Base-by-base conservation (phyloP, 2,329 filamentous ascomycete species). In the Cercospora citrullina region DNA sequence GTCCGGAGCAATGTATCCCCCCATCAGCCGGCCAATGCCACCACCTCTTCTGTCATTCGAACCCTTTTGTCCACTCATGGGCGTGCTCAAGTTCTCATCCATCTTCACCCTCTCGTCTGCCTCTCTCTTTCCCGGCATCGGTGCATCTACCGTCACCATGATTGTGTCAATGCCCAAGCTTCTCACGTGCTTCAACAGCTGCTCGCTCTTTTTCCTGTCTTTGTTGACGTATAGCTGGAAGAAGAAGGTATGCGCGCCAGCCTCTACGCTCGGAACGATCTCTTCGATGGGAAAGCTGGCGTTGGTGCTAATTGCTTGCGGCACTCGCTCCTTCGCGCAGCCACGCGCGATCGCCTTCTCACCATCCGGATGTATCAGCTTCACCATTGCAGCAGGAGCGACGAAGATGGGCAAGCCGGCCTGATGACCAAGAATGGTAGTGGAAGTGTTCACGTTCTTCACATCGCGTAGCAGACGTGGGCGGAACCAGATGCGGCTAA, bases 141-240 rank as follows among this genome's bases (percentile, higher is more conserved):
- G 86, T 0, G 84, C 81, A 75, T 89, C 87, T 4, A 88, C 83
- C 0, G 87, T 90, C 4, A 89, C 78, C 67, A 89, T 85, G 12
- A 89, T 79, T 5, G 83, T 86, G 65, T 83, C 82, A 12, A 85
- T 81, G 0, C 85, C 84, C 1, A 82, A 75, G 33, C 77, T 75
- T 6, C 81, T 79, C 0, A 86, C 84, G 21, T 82, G 76, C 10
- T 73, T 76, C 2, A 90, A 75, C 1, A 89, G 76, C 1, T 78
- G 78, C 69, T 84, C 83, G 16, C 85, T 85, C 66, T 86, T 84
- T 8, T 75, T 65, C 0, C 86, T 80, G 69, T 87, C 80, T 72
- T 84, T 85, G 76, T 89, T 84, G 61, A 89, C 85, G 72, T 90
- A 90, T 5, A 90, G 80, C 75, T 89, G 87, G 73, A 88, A 88